Evolutionary conservation across 1,284 basidiomycete species (phyloP).

Genomic region (Ganoderma lingzhi): DNA sequence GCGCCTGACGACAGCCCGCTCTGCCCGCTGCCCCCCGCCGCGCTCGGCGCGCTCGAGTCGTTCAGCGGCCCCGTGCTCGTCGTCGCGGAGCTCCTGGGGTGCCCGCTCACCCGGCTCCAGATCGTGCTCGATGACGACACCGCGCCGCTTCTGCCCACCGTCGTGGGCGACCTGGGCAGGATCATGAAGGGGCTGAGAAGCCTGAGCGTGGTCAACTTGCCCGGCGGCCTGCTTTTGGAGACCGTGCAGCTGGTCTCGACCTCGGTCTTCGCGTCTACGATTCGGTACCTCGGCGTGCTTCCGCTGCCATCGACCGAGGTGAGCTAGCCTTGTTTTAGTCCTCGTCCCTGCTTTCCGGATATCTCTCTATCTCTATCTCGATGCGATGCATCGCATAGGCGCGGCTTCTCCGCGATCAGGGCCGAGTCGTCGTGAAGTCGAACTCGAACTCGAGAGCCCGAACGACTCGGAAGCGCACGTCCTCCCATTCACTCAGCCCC

Average conservation of each 20-base stretch:
- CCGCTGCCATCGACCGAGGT: constrained; percentile 39
- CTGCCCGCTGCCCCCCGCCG: constrained; percentile 25
- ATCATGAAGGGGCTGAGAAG: constrained; percentile 37
- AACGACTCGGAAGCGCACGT: background rate
- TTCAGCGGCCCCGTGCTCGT: constrained; percentile 41
- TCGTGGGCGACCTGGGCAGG: constrained; percentile 35
- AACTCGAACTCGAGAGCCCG: background rate
- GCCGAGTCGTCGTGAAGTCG: background rate
- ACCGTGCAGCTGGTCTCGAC: constrained; percentile 34
- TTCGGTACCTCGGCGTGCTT: constrained; percentile 43
- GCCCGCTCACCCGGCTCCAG: constrained; percentile 42
- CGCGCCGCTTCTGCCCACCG: constrained; percentile 30
- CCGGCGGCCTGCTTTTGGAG: constrained; percentile 34
- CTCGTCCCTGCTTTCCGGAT: background rate
- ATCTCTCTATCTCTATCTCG: background rate
- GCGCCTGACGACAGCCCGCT: constrained; percentile 31
- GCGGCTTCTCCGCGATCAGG: constrained; percentile 5
- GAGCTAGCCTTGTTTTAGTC: constrained; percentile 17
- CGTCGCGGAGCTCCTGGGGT: constrained; percentile 37
- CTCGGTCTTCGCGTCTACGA: constrained; percentile 32
- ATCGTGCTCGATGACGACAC: constrained; percentile 37
- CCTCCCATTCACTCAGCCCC: background rate
- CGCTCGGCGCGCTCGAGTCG: constrained; percentile 35
- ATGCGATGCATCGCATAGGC: background rate
- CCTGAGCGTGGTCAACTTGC: constrained; percentile 38